These are phyloP conservation scores for Glonium stellatum DNA, from an alignment of 495 filamentous ascomycete genomes.

Conservation along the genomic window DNA sequence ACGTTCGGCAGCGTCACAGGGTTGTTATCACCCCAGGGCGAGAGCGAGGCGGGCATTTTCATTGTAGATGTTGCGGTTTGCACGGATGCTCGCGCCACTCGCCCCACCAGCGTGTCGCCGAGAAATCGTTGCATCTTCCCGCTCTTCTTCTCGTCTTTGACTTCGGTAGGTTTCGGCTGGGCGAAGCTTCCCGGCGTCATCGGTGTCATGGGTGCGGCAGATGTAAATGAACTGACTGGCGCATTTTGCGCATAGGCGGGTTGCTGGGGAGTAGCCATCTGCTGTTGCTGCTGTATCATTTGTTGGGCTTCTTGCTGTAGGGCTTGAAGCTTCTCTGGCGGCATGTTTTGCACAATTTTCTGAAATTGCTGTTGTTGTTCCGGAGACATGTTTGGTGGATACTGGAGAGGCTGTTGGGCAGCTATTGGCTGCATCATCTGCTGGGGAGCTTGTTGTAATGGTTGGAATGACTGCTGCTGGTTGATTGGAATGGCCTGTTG, in stretches of 20 bases:
- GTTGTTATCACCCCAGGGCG: constrained; percentile 41
- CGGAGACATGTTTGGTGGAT: constrained; percentile 15
- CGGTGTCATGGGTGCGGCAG: background rate
- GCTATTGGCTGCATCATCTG: constrained; percentile 15
- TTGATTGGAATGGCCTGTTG: background rate
- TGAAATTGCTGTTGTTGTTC: constrained; percentile 28
- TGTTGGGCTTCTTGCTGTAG: constrained; percentile 26
- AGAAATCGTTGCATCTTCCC: constrained; percentile 35
- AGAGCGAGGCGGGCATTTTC: constrained; percentile 35
- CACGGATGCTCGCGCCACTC: constrained; percentile 35
- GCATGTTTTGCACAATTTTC: constrained; percentile 23
- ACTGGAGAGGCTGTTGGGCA: constrained; percentile 18
- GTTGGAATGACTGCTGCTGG: constrained; percentile 11
- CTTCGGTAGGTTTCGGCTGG: background rate
- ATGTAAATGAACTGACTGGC: constrained; percentile 10
- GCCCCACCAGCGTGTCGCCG: constrained; percentile 37
- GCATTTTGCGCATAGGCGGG: constrained; percentile 15
- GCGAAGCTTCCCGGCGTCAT: background rate
- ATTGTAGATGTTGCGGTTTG: constrained; percentile 33
- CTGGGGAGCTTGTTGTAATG: constrained; percentile 5
- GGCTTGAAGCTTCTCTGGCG: constrained; percentile 25
- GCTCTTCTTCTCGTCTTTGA: constrained; percentile 35
- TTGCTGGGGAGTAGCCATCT: constrained; percentile 11
- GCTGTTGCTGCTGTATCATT: constrained; percentile 9
- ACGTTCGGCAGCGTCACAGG: constrained; percentile 41